phyloP scores from a whole-genome alignment of 129 eudicot genomes.

The Mikania micrantha region DNA sequence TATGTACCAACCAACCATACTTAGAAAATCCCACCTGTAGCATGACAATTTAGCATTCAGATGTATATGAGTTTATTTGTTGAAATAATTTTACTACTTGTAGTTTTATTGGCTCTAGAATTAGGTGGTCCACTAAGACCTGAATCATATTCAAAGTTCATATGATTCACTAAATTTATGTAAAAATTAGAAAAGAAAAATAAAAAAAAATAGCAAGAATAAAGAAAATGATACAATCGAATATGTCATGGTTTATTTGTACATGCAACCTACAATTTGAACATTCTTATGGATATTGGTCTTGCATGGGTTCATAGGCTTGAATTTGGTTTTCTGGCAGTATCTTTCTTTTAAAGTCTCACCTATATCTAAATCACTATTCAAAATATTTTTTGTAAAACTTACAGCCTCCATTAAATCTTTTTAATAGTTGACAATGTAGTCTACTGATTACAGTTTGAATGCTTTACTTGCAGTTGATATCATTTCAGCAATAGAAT shows the following conservation, averaged over 20 bases:
- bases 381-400: neutral
- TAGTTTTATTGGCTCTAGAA: neutral
- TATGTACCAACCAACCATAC: too few relatives aligned
- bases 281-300: neutral
- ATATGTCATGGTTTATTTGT: neutral
- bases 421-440: slow-evolving; percentile 4
- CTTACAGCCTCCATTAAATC: neutral
- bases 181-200: neutral
- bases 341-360: neutral
- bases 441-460: neutral
- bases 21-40: too few relatives aligned
- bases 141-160: neutral
- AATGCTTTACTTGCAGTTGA: slow-evolving; percentile 43
- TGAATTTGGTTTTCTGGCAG: neutral
- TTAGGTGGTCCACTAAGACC: slow-evolving; percentile 1
- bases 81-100: neutral
- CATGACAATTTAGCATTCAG: too few relatives aligned
- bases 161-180: neutral
- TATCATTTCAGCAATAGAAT: slow-evolving; percentile 58
- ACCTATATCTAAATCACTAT: neutral
- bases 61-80: neutral
- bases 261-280: slow-evolving; percentile 1
- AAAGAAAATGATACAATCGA: neutral
- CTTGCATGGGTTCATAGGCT: slow-evolving; percentile 3
- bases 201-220: neutral